Evolutionary conservation across 2,329 filamentous ascomycete genomes (phyloP).

Genomic region (Paracamarosporium sp.): DNA sequence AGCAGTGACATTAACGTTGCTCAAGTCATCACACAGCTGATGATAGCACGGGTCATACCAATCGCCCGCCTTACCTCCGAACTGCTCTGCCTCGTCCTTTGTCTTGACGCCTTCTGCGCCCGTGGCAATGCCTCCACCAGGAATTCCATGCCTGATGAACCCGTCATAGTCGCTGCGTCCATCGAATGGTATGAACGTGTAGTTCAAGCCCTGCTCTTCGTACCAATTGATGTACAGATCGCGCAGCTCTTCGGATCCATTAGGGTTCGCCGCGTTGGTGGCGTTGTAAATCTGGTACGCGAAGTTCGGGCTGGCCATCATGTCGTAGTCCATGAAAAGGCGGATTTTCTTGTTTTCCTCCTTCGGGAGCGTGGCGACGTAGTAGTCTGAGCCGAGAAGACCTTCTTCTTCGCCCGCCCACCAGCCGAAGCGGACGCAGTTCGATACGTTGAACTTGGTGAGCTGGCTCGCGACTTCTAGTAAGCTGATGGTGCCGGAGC

Average conservation of each 20-base stretch:
- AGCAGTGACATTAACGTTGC: conserved; percentile 47
- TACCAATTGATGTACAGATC: conserved; percentile 50
- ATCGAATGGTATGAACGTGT: conserved; percentile 48
- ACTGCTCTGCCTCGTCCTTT: conserved; percentile 42
- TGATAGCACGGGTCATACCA: conserved; percentile 51
- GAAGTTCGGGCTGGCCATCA: conserved; percentile 50
- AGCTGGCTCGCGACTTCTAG: conserved; percentile 49
- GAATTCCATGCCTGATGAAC: conserved; percentile 50
- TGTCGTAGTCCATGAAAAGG: conserved; percentile 54
- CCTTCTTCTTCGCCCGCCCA: conserved; percentile 50
- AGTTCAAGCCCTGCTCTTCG: conserved; percentile 43
- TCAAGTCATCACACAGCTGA: conserved; percentile 46
- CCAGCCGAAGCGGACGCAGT: conserved; percentile 50
- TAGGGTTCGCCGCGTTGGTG: conserved; percentile 44
- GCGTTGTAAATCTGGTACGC: conserved; percentile 50
- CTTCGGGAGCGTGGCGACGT: conserved; percentile 41
- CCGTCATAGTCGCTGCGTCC: conserved; percentile 51
- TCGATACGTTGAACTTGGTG: conserved; percentile 47
- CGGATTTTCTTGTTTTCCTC: conserved; percentile 49
- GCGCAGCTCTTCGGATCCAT: conserved; percentile 44
- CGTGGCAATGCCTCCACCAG: conserved; percentile 49
- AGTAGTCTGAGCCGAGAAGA: conserved; percentile 49
- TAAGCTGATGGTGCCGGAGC: conserved; percentile 47
- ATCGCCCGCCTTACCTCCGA: conserved; percentile 48
- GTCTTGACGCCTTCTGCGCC: conserved; percentile 52